These are phyloP conservation scores for Westerdykella ornata DNA, from an alignment of 2,329 filamentous ascomycete species.

Conservation along the genomic window DNA sequence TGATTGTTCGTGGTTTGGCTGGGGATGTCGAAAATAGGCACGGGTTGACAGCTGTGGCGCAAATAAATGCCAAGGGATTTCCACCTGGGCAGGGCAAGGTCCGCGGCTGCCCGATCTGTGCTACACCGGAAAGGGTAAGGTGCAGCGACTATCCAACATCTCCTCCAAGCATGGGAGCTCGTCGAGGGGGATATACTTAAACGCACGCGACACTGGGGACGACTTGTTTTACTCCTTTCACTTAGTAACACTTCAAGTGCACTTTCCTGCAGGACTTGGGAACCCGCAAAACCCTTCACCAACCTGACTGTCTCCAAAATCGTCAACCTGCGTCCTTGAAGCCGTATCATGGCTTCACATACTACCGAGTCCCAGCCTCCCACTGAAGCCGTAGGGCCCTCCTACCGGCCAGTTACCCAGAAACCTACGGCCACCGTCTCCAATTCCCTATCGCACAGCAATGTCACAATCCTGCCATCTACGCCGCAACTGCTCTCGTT, in stretches of 20 bases:
- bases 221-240: too few relatives aligned
- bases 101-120: too few relatives aligned
- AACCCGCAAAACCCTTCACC: too few relatives aligned
- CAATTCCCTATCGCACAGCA: slow-evolving; percentile 69
- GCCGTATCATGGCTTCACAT: not conserved
- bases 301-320: too few relatives aligned
- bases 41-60: not conserved
- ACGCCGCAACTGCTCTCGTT: slow-evolving; percentile 96
- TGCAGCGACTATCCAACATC: not conserved
- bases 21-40: too few relatives aligned
- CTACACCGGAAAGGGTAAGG: not conserved
- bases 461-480: slow-evolving; percentile 84
- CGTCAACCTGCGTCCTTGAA: too few relatives aligned
- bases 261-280: too few relatives aligned
- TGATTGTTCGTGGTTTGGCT: slow-evolving; percentile 2
- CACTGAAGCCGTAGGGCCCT: slow-evolving; percentile 65
- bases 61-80: not conserved
- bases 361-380: slow-evolving; percentile 32
- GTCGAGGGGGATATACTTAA: too few relatives aligned
- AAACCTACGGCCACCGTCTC: slow-evolving; percentile 88
- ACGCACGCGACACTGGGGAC: too few relatives aligned
- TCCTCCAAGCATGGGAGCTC: not conserved
- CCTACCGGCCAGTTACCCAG: slow-evolving; percentile 67
- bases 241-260: too few relatives aligned
- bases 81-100: too few relatives aligned